A percentile compares a stretch with the other conserved stretches of the same genome.
These are phyloP conservation scores for Mortierella claussenii DNA, from an alignment of 192 early-diverging fungal species.

Conservation along the genomic window DNA sequence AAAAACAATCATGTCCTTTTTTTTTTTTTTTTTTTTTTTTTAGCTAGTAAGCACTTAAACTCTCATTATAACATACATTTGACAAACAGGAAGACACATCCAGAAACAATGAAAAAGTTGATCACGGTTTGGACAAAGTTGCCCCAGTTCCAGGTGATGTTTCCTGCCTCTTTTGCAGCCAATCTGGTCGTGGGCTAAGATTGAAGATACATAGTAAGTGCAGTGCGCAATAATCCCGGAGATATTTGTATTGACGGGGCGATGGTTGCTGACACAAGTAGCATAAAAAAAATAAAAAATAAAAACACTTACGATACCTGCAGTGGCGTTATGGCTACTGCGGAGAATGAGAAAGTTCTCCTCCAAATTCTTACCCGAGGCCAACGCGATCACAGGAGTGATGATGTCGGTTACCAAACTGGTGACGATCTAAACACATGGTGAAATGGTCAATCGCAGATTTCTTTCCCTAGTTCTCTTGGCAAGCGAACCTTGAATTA, in stretches of 20 bases:
- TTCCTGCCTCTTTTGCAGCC: constrained; percentile 52
- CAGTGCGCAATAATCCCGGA: not conserved
- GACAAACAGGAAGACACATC: constrained; percentile 69
- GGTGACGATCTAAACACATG: constrained; percentile 27
- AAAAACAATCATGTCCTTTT: too few relatives aligned
- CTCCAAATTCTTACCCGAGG: constrained; percentile 57
- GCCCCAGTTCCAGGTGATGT: constrained; percentile 70
- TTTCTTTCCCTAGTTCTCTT: not conserved
- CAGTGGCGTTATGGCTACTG: constrained; percentile 28
- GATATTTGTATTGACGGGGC: not conserved
- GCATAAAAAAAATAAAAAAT: not conserved
- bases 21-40: not conserved
- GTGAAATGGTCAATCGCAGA: not conserved
- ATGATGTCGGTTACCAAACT: constrained; percentile 65
- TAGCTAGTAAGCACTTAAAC: not conserved
- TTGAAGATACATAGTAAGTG: not conserved
- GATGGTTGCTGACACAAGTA: not conserved
- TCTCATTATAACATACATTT: constrained; percentile 45
- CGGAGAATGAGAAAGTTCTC: constrained; percentile 53
- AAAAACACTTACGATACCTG: not conserved
- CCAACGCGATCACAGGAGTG: constrained; percentile 67
- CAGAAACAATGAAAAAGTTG: constrained; percentile 71
- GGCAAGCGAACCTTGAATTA: too few relatives aligned
- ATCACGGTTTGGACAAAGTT: constrained; percentile 70
- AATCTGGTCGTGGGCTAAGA: constrained; percentile 20